A percentile compares a stretch with the other conserved stretches of the same genome.
Evolutionary conservation across 208 protist genomes (phyloP).

Genomic region (Trypanosoma cruzi): DNA sequence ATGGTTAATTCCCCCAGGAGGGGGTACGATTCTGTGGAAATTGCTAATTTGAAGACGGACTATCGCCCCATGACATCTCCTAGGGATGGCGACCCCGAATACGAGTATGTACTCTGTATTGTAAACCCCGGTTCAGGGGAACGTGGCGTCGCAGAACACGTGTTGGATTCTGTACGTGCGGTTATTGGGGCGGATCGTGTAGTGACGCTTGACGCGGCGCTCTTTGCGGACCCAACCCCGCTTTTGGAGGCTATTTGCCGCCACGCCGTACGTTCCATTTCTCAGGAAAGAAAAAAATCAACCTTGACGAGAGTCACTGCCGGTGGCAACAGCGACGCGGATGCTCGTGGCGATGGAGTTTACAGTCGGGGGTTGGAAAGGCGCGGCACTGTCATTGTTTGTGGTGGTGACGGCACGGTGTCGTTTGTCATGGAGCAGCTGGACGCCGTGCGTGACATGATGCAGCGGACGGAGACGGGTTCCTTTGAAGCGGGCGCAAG

Average conservation of each 20-base stretch:
- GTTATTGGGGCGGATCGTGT: conserved; percentile 61
- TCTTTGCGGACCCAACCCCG: conserved; percentile 53
- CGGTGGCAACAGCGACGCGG: background rate
- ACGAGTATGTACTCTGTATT: conserved; percentile 58
- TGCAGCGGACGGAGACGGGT: conserved; percentile 17
- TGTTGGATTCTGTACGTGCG: conserved; percentile 39
- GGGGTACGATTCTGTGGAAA: background rate
- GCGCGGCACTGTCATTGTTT: conserved; percentile 81
- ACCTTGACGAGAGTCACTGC: background rate
- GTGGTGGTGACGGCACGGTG: conserved; percentile 86
- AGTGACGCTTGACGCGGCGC: conserved; percentile 37
- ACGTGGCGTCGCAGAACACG: conserved; percentile 25
- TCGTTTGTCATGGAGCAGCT: conserved; percentile 80
- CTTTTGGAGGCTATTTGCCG: conserved; percentile 59
- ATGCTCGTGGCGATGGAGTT: background rate
- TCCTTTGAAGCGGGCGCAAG: background rate
- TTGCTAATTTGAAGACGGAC: background rate
- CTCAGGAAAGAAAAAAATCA: conserved; percentile 12
- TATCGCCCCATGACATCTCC: background rate
- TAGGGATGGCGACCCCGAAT: background rate
- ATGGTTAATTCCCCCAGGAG: background rate
- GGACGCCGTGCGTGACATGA: conserved; percentile 47
- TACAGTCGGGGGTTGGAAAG: conserved; percentile 11
- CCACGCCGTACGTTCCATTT: conserved; percentile 49
- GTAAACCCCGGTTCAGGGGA: conserved; percentile 80